Base-by-base conservation (phyloP, 768 basidiomycete species). In the Termitomyces sp. region DNA sequence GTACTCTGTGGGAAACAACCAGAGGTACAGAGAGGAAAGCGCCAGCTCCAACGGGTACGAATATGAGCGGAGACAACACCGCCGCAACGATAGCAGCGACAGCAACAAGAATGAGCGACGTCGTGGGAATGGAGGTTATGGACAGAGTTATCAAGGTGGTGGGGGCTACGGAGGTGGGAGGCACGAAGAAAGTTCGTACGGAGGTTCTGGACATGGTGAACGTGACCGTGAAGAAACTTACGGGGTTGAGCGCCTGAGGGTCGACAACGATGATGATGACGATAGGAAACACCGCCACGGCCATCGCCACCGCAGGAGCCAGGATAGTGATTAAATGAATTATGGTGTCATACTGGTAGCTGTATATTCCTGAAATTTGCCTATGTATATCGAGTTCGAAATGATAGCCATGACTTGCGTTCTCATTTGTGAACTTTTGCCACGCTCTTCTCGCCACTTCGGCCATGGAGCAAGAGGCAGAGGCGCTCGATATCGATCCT, bases 401-500 rank as follows among this genome's bases (percentile, higher is more conserved):
- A 49, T 38, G 22, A 18, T 25, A 25, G 15, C 9, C 22, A 47
- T 47, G 22, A 47, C 13, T 31, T 47, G 32, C 23, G 16, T 11
- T 49, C 11, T 16, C 35, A 22, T 36, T 25, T n/a, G 32, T 48
- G 33, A 48, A 36, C 22, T 50, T 56, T 56, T 59, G 50, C 41
- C 50, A 52, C 50, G 47, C 51, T 42, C n/a, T 51, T 16, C 27
- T 40, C 7, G 27, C 48, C 38, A 50, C 42, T 25, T 44, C 47
- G 32, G 51, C 47, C 11, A 71, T 71, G 68, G 72, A 74, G 50
- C 68, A 63, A 54, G 73, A 73, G 25, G 44, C 63, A 36, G 71
- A 73, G 52, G 62, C 63, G 11, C 62, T 62, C n/a, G 82, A 85
- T 32, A 78, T 87, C 43, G 88, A 92, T 72, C 84, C 88, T 7